A percentile compares a stretch with the other conserved stretches of the same genome.
These are phyloP conservation scores for Lichtheimia ramosa DNA, from an alignment of 371 early-diverging fungal genomes.

Conservation along the genomic window DNA sequence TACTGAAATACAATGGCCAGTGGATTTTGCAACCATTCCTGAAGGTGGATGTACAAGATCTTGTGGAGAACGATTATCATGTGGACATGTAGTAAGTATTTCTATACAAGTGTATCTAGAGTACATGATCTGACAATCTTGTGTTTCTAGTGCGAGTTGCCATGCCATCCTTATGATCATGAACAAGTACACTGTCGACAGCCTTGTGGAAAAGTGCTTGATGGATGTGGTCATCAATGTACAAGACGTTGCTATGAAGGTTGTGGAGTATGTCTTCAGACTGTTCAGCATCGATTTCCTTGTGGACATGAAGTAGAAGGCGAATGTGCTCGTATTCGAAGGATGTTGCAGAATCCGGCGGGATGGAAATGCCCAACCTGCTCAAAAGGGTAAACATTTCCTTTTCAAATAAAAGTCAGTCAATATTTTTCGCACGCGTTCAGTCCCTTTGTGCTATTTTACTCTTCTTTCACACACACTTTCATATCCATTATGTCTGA, in stretches of 20 bases:
- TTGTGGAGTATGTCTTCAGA: constrained; percentile 41
- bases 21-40: constrained; percentile 48
- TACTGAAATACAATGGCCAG: constrained; percentile 49
- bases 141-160: constrained; percentile 23
- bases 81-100: constrained; percentile 48
- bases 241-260: constrained; percentile 40
- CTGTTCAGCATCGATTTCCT: constrained; percentile 17
- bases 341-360: constrained; percentile 10
- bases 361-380: constrained; percentile 8
- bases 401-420: background rate
- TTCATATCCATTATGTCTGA: constrained; percentile 5
- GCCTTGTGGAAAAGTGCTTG: constrained; percentile 30
- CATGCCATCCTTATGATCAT: constrained; percentile 55
- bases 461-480: background rate
- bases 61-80: constrained; percentile 39
- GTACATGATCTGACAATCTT: constrained; percentile 3
- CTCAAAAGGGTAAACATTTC: constrained; percentile 1
- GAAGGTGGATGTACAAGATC: constrained; percentile 53
- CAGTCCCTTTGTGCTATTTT: background rate
- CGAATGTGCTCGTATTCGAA: constrained; percentile 23
- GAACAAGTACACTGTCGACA: constrained; percentile 38
- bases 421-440: constrained; percentile 4
- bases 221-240: constrained; percentile 40
- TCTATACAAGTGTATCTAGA: constrained; percentile 3
- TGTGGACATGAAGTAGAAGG: constrained; percentile 37